These are phyloP conservation scores for Macaranga tanarius DNA, from an alignment of 441 rosid species.

Conservation along the genomic window DNA sequence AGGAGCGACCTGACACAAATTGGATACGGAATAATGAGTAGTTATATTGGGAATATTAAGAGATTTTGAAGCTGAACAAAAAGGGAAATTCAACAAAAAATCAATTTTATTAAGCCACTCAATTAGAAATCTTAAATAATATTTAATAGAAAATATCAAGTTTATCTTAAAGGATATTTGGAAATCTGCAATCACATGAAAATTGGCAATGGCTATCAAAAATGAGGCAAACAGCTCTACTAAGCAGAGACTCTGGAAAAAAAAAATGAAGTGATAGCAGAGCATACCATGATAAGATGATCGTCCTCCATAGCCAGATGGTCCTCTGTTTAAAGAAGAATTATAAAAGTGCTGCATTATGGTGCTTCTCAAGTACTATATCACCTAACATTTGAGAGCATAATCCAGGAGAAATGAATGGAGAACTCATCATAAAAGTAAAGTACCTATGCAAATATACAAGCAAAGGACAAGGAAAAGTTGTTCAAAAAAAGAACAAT, in stretches of 20 bases:
- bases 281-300: conserved; percentile 63
- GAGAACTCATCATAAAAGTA: conserved; percentile 8
- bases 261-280: conserved; percentile 4
- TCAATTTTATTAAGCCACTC: no score
- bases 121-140: neutral
- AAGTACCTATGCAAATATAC: conserved; percentile 6
- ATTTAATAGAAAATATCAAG: neutral
- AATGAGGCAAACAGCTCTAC: neutral
- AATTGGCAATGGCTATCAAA: no score
- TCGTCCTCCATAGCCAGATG: conserved; percentile 62
- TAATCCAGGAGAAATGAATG: conserved; percentile 5
- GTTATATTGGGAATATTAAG: neutral
- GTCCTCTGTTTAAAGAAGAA: no score
- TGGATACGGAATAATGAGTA: conserved; percentile 9
- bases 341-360: no score
- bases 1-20: conserved; percentile 63
- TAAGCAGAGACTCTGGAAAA: neutral
- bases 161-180: neutral
- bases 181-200: neutral
- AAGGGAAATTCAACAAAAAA: neutral
- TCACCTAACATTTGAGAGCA: conserved; percentile 6
- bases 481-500: neutral
- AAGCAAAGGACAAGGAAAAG: neutral
- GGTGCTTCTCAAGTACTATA: neutral
- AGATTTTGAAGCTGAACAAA: neutral